These are phyloP conservation scores for Leptoxyphium fumago DNA, from an alignment of 2,329 filamentous ascomycete species.

Conservation along the genomic window DNA sequence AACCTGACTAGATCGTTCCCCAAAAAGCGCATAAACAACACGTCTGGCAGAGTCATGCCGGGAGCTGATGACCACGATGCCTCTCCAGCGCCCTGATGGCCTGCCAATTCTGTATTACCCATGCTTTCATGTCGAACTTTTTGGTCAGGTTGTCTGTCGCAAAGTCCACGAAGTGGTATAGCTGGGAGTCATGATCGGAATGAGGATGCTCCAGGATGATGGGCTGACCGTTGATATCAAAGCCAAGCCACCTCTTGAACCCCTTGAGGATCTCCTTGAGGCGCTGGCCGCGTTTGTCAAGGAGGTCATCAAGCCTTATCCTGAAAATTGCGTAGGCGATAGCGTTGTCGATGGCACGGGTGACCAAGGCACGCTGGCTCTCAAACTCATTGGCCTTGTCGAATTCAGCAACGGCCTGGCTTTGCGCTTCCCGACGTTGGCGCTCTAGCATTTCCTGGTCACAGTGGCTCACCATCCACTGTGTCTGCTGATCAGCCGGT, in stretches of 20 bases:
- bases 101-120: slow-evolving; percentile 14
- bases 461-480: slow-evolving; percentile 1
- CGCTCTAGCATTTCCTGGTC: slow-evolving; percentile 2
- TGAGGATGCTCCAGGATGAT: slow-evolving; percentile 6
- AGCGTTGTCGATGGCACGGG: slow-evolving; percentile 8
- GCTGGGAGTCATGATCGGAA: slow-evolving; percentile 5
- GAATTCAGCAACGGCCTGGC: slow-evolving; percentile 36
- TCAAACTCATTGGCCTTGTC: slow-evolving; percentile 9
- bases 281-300: slow-evolving; percentile 7
- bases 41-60: too few species aligned
- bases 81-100: slow-evolving; percentile 12
- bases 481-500: neutral
- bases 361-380: slow-evolving; percentile 5
- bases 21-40: too few species aligned
- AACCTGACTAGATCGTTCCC: too few species aligned
- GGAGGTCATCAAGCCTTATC: slow-evolving; percentile 7
- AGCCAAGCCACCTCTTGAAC: slow-evolving; percentile 13
- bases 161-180: slow-evolving; percentile 1
- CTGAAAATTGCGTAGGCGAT: slow-evolving; percentile 11
- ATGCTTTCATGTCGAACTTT: slow-evolving; percentile 5
- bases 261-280: slow-evolving; percentile 15
- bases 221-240: slow-evolving; percentile 4
- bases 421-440: slow-evolving; percentile 33
- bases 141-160: slow-evolving; percentile 8
- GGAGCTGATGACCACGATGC: neutral